Percentiles rank a stretch among this genome's conserved stretches.
These are phyloP conservation scores for Kappamyces sp. DNA, from an alignment of 192 early-diverging fungal genomes.

Conservation along the genomic window DNA sequence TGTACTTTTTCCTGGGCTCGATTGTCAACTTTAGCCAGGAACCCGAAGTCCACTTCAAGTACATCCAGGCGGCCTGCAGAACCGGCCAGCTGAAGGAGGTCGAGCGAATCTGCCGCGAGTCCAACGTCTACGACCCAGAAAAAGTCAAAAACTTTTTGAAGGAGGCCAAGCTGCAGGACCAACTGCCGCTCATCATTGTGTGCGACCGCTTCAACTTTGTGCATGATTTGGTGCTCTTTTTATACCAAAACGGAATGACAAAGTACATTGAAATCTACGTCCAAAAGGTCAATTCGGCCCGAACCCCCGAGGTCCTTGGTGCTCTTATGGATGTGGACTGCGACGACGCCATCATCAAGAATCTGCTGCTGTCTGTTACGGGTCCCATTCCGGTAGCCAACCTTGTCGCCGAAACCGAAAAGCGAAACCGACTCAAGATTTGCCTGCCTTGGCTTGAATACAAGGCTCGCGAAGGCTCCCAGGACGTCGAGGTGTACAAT, in stretches of 20 bases:
- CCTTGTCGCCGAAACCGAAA: slow-evolving; percentile 86
- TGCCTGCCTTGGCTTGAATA: slow-evolving; percentile 90
- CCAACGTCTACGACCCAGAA: slow-evolving; percentile 93
- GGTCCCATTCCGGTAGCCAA: slow-evolving; percentile 77
- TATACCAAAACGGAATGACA: slow-evolving; percentile 88
- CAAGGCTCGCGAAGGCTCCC: slow-evolving; percentile 78
- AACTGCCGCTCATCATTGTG: slow-evolving; percentile 96
- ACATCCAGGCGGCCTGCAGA: slow-evolving; percentile 91
- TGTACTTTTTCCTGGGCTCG: slow-evolving; percentile 96
- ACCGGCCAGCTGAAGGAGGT: slow-evolving; percentile 96
- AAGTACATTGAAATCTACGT: slow-evolving; percentile 99
- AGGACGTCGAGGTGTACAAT: slow-evolving; percentile 90
- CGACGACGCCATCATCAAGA: slow-evolving; percentile 90
- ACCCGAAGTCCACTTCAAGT: slow-evolving; percentile 95
- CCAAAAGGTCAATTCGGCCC: slow-evolving; percentile 94
- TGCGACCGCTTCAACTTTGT: slow-evolving; percentile 97
- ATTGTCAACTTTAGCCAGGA: slow-evolving; percentile 94
- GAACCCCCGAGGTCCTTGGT: slow-evolving; percentile 92
- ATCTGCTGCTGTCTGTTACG: slow-evolving; percentile 75
- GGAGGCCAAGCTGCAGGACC: slow-evolving; percentile 92
- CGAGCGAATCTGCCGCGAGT: slow-evolving; percentile 94
- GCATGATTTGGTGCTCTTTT: slow-evolving; percentile 91
- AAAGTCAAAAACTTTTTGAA: slow-evolving; percentile 99
- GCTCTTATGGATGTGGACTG: slow-evolving; percentile 98
- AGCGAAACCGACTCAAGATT: slow-evolving; percentile 94